phyloP scores from a whole-genome alignment of 805 yeast species.

The Maudiozyma bulderi region DNA sequence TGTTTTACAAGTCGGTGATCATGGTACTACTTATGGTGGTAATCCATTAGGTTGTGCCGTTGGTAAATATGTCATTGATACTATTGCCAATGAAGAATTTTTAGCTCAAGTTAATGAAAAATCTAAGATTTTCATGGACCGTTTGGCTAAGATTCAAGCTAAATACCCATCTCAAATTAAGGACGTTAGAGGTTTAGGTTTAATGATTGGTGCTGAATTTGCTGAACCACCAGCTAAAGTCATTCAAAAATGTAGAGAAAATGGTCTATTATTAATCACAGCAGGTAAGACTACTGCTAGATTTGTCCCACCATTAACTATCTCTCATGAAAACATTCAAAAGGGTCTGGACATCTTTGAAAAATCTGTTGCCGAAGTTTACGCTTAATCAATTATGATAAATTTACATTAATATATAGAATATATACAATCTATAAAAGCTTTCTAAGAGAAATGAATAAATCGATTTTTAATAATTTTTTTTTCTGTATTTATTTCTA shows the following conservation, averaged over 20 bases:
- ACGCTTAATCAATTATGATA: slow-evolving; percentile 5
- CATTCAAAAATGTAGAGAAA: slow-evolving; percentile 61
- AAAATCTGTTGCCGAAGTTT: slow-evolving; percentile 21
- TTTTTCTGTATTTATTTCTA: no score
- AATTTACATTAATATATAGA: neutral
- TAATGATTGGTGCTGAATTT: slow-evolving; percentile 77
- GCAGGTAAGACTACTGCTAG: slow-evolving; percentile 90
- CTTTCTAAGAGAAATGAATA: no score
- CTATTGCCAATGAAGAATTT: slow-evolving; percentile 52
- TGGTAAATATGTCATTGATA: slow-evolving; percentile 64
- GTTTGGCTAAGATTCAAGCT: slow-evolving; percentile 40
- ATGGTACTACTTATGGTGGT: slow-evolving; percentile 97
- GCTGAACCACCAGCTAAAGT: slow-evolving; percentile 50
- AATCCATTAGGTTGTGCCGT: slow-evolving; percentile 85
- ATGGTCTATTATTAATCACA: slow-evolving; percentile 76
- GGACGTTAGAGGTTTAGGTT: slow-evolving; percentile 80
- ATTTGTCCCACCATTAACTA: slow-evolving; percentile 86
- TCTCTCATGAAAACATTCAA: slow-evolving; percentile 55
- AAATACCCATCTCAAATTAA: slow-evolving; percentile 52
- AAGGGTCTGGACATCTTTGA: slow-evolving; percentile 68
- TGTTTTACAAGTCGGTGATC: slow-evolving; percentile 79
- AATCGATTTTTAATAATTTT: no score
- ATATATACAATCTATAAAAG: neutral
- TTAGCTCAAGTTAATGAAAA: slow-evolving; percentile 50
- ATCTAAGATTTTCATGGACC: slow-evolving; percentile 45